Conservation (phyloP, 495 filamentous ascomycete genomes). For the Xylaria castorea region DNA sequence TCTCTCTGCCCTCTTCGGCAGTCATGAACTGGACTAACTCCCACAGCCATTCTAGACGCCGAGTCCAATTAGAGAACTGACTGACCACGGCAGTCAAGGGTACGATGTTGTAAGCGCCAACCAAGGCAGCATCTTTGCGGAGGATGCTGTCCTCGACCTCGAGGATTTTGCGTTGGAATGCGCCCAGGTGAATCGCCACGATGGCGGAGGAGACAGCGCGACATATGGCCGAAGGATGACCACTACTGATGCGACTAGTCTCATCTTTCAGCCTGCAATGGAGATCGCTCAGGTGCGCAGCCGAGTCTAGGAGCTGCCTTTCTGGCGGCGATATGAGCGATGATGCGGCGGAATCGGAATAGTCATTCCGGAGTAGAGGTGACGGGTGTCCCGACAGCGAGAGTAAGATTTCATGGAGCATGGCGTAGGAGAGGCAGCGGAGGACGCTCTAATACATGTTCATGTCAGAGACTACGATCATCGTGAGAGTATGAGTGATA, state of each 20-base stretch:
- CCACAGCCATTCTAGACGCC: slow-evolving; percentile 87
- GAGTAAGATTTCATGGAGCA: slow-evolving; percentile 97
- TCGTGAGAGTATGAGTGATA: slow-evolving; percentile 1
- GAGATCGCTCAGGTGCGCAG: slow-evolving; percentile 76
- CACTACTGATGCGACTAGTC: slow-evolving; percentile 67
- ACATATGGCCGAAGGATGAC: slow-evolving; percentile 80
- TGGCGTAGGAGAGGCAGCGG: slow-evolving; percentile 48
- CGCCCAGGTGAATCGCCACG: slow-evolving; percentile 70
- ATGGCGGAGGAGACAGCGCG: slow-evolving; percentile 87
- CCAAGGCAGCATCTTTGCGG: slow-evolving; percentile 69
- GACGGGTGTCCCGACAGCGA: slow-evolving; percentile 93
- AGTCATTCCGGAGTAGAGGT: slow-evolving; percentile 69
- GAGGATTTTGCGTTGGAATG: slow-evolving; percentile 82
- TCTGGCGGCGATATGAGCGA: slow-evolving; percentile 73
- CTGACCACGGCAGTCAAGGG: slow-evolving; percentile 83
- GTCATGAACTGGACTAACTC: slow-evolving; percentile 71
- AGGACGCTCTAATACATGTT: slow-evolving; percentile 5
- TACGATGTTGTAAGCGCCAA: slow-evolving; percentile 91
- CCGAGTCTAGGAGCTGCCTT: slow-evolving; percentile 76
- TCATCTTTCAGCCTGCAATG: slow-evolving; percentile 72
- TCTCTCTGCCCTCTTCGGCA: slow-evolving; percentile 27
- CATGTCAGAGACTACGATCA: slow-evolving; percentile 10
- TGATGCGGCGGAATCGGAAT: slow-evolving; percentile 46
- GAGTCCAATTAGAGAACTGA: slow-evolving; percentile 84
- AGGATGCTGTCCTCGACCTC: slow-evolving; percentile 83